Evolutionary conservation across 176 grass and related monocot species (phyloP), one percentile per base, ranked within the genome.

Genomic region (Typha latifolia): DNA sequence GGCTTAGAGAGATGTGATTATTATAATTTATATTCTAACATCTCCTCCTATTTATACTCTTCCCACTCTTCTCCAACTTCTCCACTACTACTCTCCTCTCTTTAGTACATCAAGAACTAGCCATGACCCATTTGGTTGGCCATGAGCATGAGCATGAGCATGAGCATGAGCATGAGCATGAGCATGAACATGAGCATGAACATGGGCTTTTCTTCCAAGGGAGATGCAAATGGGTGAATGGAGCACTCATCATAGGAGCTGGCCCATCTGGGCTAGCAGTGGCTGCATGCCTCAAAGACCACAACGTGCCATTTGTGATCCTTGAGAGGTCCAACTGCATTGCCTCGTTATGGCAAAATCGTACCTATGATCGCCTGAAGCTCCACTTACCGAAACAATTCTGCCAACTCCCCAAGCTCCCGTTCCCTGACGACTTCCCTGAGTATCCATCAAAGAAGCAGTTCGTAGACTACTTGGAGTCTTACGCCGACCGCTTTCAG

Each of bases 381-480:
- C 76, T 84, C 11, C 82, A 84, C 61, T 66, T 79, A 50, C 82
- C 82, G 55, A 84, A 79, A 70, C 63, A 78, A 62, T 84, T 84
- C 55, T 84, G 82, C 76, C 66, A 79, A 53, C 56, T 84, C 19
- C 82, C 82, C 18, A 70, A 75, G 31, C 62, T 59, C 51, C 82
- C 76, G 47, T 84, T 84, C 66, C 82, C 82, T 4, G 50, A 16
- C 8, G 47, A 76, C 72, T 84, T 79, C 49, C 82, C 76, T 2
- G 49, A 79, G 66, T 84, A 79, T 56, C 82, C 76, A 0, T 62
- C 76, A 5, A 71, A 69, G 71, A 13, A 59, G 5, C 82, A 84
- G 50, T 84, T 84, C 82, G 29, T 80, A 3, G 21, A 61, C 3
- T 84, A 84, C 72, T 50, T 84, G 10, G 57, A 67, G 48, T 62